phyloP scores from a whole-genome alignment of 768 basidiomycete species.

The Mycena vulgaris region DNA sequence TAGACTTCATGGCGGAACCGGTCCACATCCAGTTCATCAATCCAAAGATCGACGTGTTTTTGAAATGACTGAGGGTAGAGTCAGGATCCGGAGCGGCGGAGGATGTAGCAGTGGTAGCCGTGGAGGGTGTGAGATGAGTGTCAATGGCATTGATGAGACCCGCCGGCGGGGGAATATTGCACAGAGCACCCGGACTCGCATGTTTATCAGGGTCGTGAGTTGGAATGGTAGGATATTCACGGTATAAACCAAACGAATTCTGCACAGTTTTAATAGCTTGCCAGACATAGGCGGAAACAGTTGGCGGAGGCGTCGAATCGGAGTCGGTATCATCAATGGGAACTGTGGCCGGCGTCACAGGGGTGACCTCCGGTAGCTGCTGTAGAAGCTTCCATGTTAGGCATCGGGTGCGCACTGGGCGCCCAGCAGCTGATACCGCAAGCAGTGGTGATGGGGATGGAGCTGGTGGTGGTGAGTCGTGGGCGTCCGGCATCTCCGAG shows the following conservation, averaged over 20 bases:
- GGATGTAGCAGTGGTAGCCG: neutral
- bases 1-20: slow-evolving; percentile 11
- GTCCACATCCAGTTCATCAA: slow-evolving; percentile 32
- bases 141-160: too few species aligned
- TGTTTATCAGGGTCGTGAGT: slow-evolving; percentile 27
- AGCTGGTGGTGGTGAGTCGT: too few species aligned
- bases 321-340: neutral
- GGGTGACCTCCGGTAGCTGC: slow-evolving; percentile 12
- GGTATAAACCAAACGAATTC: slow-evolving; percentile 23
- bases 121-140: neutral
- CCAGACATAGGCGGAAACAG: slow-evolving; percentile 1
- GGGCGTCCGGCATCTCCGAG: too few species aligned
- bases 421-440: neutral
- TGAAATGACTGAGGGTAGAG: slow-evolving; percentile 4
- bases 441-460: neutral
- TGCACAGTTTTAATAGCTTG: slow-evolving; percentile 1
- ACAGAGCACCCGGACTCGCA: too few species aligned
- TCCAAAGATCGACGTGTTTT: slow-evolving; percentile 8
- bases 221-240: slow-evolving; percentile 17
- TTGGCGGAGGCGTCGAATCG: slow-evolving; percentile 2
- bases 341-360: neutral
- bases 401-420: slow-evolving; percentile 13
- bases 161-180: slow-evolving; percentile 15
- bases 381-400: slow-evolving; percentile 30
- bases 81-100: neutral